Percentiles rank a stretch among this genome's conserved stretches.
These are phyloP conservation scores for Plasmodium sp. DNA, from an alignment of 169 alveolate species.

Conservation along the genomic window DNA sequence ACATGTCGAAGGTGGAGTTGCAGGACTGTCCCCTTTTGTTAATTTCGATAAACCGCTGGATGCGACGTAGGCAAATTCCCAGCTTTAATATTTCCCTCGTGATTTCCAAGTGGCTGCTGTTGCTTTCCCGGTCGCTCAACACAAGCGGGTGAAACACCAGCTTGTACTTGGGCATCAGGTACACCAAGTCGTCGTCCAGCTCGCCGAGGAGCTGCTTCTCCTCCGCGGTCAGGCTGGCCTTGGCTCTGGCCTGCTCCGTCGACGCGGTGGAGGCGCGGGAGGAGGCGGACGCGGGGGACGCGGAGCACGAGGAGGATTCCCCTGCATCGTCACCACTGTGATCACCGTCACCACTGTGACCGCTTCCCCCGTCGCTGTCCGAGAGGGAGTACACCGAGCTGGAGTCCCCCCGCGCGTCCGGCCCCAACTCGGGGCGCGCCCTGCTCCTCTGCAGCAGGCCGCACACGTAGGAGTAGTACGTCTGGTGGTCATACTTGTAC, in stretches of 20 bases:
- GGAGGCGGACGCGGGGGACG: not conserved
- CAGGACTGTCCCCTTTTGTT: slow-evolving; percentile 64
- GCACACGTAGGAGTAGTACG: slow-evolving; percentile 9
- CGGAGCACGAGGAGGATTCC: not conserved
- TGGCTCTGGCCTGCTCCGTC: not conserved
- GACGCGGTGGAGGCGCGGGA: not conserved
- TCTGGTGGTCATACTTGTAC: slow-evolving; percentile 56
- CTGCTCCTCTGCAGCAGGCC: not conserved
- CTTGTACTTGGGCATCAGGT: slow-evolving; percentile 42
- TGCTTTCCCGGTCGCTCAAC: not conserved
- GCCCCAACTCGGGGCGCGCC: not conserved
- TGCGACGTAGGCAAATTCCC: slow-evolving; percentile 50
- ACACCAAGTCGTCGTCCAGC: slow-evolving; percentile 14
- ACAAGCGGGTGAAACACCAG: slow-evolving; percentile 28
- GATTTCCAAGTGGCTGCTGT: slow-evolving; percentile 54
- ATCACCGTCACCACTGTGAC: not conserved
- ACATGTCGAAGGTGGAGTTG: slow-evolving; percentile 58
- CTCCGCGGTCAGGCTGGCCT: not conserved
- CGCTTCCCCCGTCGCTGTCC: not conserved
- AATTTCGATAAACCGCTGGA: slow-evolving; percentile 55
- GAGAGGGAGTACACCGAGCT: slow-evolving; percentile 27
- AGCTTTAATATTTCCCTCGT: slow-evolving; percentile 32
- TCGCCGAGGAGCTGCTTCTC: not conserved
- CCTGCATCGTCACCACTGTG: not conserved
- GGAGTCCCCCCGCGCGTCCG: not conserved